These are phyloP conservation scores for Phylloporus sp. DNA, from an alignment of 768 basidiomycete genomes.

Conservation along the genomic window DNA sequence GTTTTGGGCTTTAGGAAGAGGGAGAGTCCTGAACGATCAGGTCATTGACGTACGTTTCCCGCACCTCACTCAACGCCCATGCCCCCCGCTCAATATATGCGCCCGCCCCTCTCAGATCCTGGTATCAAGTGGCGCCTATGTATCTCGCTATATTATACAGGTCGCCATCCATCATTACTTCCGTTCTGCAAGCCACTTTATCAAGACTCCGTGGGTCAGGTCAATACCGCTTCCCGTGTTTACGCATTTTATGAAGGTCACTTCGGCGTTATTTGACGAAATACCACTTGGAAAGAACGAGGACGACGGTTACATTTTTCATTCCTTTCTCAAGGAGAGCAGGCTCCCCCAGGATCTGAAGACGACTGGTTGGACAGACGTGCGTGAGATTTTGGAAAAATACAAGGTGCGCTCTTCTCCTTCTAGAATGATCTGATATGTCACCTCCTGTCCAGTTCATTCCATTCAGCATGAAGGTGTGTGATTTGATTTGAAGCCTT, in stretches of 20 bases:
- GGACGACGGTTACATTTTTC: conserved; percentile 69
- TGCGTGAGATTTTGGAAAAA: conserved; percentile 63
- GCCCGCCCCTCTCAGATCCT: conserved; percentile 51
- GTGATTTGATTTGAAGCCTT: conserved; percentile 1
- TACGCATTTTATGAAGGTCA: conserved; percentile 57
- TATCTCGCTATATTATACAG: conserved; percentile 77
- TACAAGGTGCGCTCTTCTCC: conserved; percentile 49
- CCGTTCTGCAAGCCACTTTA: conserved; percentile 65
- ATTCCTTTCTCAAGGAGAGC: conserved; percentile 65
- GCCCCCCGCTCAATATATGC: conserved; percentile 26
- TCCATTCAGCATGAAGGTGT: conserved; percentile 69
- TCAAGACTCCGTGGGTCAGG: conserved; percentile 74
- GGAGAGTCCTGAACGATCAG: conserved; percentile 57
- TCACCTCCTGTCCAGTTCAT: conserved; percentile 53
- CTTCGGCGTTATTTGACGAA: conserved; percentile 56
- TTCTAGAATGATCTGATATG: conserved; percentile 2
- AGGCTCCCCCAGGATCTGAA: conserved; percentile 58
- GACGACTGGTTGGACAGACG: conserved; percentile 57
- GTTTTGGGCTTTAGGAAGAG: conserved; percentile 72
- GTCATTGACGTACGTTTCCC: conserved; percentile 61
- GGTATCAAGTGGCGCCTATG: conserved; percentile 68
- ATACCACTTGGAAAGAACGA: conserved; percentile 70
- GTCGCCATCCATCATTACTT: conserved; percentile 78
- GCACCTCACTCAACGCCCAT: conserved; percentile 15
- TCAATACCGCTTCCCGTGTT: conserved; percentile 59